Percentiles rank a stretch among this genome's conserved stretches.
Conservation (phyloP, 257 asterid species). For the Voacanga thouarsii region DNA sequence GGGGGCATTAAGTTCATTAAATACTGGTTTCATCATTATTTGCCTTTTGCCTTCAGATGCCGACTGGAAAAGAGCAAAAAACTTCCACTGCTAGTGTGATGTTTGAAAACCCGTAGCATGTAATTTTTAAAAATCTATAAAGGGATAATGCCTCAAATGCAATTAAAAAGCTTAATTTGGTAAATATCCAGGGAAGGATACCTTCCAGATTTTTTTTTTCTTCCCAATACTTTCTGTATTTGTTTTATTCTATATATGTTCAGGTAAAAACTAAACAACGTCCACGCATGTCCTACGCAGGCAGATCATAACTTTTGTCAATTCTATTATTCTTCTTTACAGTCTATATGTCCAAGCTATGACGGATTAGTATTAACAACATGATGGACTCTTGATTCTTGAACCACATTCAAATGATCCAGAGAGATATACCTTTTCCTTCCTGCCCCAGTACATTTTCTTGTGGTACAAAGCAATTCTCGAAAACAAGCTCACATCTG, state of each 20-base stretch:
- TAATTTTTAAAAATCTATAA: background rate
- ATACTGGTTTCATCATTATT: background rate
- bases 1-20: background rate
- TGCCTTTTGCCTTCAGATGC: background rate
- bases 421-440: constrained; percentile 70
- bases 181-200: background rate
- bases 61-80: background rate
- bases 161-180: background rate
- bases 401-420: background rate
- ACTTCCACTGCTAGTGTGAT: background rate
- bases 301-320: background rate
- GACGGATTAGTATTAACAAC: background rate
- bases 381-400: background rate
- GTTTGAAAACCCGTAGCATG: background rate
- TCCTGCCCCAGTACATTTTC: constrained; percentile 89
- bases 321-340: no score
- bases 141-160: background rate
- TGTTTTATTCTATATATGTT: background rate
- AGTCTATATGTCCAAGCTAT: background rate
- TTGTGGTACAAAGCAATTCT: constrained; percentile 85
- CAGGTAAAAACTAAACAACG: background rate
- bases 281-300: background rate
- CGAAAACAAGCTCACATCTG: constrained; percentile 99
- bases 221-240: background rate
- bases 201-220: background rate